These are phyloP conservation scores for Sphagnum tenellum DNA, from an alignment of 225 moss, liverwort and hornwort genomes.

Conservation along the genomic window DNA sequence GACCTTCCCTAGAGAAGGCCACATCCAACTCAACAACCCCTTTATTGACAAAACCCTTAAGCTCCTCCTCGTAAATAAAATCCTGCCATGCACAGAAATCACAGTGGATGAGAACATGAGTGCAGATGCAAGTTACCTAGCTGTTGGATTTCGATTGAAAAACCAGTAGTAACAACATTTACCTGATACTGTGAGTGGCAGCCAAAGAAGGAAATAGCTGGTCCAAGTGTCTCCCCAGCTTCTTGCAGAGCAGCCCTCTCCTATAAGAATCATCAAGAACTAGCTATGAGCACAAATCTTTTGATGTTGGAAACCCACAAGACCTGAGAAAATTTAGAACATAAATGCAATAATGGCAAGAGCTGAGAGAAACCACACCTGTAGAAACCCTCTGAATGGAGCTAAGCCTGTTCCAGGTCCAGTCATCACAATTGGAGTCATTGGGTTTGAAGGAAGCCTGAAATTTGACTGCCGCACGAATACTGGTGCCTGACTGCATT, in stretches of 20 bases:
- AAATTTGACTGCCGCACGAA: conserved; percentile 81
- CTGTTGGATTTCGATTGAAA: no score
- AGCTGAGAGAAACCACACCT: no score
- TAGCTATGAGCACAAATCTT: no score
- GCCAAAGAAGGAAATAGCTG: conserved; percentile 78
- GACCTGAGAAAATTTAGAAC: no score
- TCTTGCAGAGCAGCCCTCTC: conserved; percentile 58
- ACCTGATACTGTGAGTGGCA: conserved; percentile 61
- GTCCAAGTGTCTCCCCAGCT: conserved; percentile 49
- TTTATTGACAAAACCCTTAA: conserved; percentile 24
- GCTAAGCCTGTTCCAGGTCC: conserved; percentile 97
- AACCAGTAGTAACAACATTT: no score
- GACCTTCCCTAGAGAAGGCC: conserved; percentile 69
- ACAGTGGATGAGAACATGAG: no score
- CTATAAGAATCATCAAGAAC: conserved; percentile 10
- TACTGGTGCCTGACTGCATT: conserved; percentile 61
- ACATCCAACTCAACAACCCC: conserved; percentile 58
- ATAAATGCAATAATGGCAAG: no score
- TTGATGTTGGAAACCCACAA: no score
- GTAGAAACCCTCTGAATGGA: conserved; percentile 84
- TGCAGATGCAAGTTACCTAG: no score
- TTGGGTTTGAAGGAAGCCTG: conserved; percentile 50
- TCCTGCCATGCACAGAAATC: conserved; percentile 24
- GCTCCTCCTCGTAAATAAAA: conserved; percentile 84
- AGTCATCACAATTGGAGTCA: conserved; percentile 67